These are phyloP conservation scores for Sophora flavescens DNA, from an alignment of 306 rosid genomes.

Conservation along the genomic window DNA sequence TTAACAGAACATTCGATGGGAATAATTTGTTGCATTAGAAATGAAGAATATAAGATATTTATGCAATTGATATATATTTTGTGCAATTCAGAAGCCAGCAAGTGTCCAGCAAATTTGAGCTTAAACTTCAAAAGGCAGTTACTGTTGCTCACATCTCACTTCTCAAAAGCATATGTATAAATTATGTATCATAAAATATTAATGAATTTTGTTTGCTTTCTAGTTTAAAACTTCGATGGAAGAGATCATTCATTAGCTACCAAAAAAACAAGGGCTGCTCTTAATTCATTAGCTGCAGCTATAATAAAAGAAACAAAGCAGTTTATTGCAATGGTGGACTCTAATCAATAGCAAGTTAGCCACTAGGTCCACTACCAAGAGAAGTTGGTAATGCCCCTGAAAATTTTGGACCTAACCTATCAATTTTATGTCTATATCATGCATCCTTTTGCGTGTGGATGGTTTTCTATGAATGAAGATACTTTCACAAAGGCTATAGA, in stretches of 20 bases:
- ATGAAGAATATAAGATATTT: neutral
- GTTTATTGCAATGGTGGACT: neutral
- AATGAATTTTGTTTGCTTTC: neutral
- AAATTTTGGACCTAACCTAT: slow-evolving; percentile 3
- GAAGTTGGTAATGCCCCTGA: slow-evolving; percentile 37
- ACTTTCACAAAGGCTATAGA: slow-evolving; percentile 45
- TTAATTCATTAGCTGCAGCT: slow-evolving; percentile 2
- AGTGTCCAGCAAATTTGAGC: neutral
- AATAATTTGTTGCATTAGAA: neutral
- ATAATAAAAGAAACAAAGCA: neutral
- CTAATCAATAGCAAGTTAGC: slow-evolving; percentile 2
- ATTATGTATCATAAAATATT: neutral
- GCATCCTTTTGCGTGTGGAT: slow-evolving; percentile 16
- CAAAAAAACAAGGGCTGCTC: neutral
- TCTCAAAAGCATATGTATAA: no score
- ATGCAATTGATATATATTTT: neutral
- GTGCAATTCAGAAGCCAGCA: slow-evolving; percentile 1
- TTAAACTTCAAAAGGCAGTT: no score
- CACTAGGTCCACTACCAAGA: slow-evolving; percentile 36
- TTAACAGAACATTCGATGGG: neutral
- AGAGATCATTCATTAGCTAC: slow-evolving; percentile 6
- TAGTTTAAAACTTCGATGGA: slow-evolving; percentile 6
- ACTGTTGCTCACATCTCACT: no score
- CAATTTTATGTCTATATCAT: neutral
- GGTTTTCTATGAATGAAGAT: slow-evolving; percentile 16